Conservation (phyloP, 2,329 filamentous ascomycete species). For the Pseudopyricularia cyperi region DNA sequence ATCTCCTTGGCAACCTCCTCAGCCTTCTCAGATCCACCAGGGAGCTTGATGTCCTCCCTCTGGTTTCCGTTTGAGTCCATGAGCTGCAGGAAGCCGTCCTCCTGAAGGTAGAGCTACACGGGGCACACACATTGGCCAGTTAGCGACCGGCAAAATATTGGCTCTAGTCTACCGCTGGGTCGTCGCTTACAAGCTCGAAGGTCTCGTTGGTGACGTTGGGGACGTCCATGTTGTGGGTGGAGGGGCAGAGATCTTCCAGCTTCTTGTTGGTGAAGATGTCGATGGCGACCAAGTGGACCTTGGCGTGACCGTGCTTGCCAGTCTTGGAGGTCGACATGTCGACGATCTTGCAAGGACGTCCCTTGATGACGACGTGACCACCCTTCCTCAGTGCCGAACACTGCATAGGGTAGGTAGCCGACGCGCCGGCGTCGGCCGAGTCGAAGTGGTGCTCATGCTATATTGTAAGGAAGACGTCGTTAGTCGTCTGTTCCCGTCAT, state of each 20-base stretch:
- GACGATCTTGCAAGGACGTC: constrained; percentile 99
- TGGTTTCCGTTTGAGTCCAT: constrained; percentile 75
- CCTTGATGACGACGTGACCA: constrained; percentile 97
- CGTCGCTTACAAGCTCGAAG: constrained; percentile 72
- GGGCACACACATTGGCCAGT: not conserved
- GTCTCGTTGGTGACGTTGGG: constrained; percentile 84
- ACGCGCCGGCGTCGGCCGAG: constrained; percentile 90
- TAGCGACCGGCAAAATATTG: not conserved
- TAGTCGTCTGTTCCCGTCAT: not conserved
- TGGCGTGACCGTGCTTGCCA: constrained; percentile 99
- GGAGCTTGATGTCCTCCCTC: constrained; percentile 93
- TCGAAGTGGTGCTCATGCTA: constrained; percentile 70
- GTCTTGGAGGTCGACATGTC: constrained; percentile 99
- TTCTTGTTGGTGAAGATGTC: constrained; percentile 99
- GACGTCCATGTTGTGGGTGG: constrained; percentile 96
- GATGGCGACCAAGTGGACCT: constrained; percentile 95
- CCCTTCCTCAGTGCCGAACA: constrained; percentile 99
- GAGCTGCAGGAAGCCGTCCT: constrained; percentile 89
- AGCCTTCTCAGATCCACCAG: constrained; percentile 43
- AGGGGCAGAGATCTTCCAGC: constrained; percentile 96
- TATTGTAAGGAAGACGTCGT: not conserved
- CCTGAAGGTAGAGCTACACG: constrained; percentile 74
- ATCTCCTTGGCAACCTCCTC: constrained; percentile 76
- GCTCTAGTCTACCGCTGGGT: not conserved
- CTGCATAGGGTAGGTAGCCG: constrained; percentile 91